phyloP scores from a whole-genome alignment of 129 eudicot genomes.

The Solidago caesia region DNA sequence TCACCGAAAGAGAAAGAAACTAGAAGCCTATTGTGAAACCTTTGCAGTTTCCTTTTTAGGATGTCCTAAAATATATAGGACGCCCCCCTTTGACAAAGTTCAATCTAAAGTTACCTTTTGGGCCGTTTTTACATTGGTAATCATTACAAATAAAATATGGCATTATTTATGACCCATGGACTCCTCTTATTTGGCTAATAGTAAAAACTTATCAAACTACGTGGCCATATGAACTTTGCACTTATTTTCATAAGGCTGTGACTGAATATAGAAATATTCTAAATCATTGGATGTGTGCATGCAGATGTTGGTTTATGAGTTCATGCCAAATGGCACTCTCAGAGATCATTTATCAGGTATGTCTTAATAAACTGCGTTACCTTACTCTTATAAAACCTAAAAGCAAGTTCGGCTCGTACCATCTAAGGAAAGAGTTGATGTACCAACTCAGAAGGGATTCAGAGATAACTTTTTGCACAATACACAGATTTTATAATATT shows the following conservation, averaged over 20 bases:
- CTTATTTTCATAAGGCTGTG: background rate
- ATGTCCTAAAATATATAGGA: background rate
- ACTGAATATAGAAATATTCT: conserved; percentile 1
- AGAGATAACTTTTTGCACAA: background rate
- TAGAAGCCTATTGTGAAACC: too few species aligned
- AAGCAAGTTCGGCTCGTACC: conserved; percentile 7
- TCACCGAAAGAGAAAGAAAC: background rate
- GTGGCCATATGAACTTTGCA: background rate
- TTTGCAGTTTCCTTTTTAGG: background rate
- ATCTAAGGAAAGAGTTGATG: background rate
- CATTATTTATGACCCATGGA: background rate
- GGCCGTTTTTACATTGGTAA: background rate
- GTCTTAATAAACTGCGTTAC: conserved; percentile 2
- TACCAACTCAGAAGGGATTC: background rate
- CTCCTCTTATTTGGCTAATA: conserved; percentile 6
- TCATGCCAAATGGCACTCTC: conserved; percentile 91
- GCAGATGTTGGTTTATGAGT: conserved; percentile 93
- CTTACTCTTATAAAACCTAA: conserved; percentile 5
- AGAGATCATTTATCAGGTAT: conserved; percentile 86
- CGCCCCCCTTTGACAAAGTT: background rate
- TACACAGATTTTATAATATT: background rate
- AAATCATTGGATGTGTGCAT: conserved; percentile 22
- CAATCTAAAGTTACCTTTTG: background rate
- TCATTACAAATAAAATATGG: background rate
- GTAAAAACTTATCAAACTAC: background rate